Evolutionary conservation across 148 eudicot genomes (phyloP).

Genomic region (Beta vulgaris): DNA sequence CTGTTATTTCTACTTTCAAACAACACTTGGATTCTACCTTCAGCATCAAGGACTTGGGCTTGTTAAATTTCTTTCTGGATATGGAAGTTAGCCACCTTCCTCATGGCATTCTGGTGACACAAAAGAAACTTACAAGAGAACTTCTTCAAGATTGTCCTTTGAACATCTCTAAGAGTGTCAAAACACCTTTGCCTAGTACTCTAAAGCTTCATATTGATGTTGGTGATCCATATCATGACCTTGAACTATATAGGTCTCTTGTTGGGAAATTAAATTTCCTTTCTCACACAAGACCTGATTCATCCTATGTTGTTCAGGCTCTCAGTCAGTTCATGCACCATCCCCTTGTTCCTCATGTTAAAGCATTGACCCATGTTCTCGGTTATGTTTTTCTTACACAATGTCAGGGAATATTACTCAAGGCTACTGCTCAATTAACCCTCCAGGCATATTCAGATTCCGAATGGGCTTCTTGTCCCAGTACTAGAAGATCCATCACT

Average conservation of each 20-base stretch:
- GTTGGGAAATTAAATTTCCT: conserved; percentile 14
- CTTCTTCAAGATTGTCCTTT: neutral
- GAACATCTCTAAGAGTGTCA: neutral
- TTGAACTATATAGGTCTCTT: neutral
- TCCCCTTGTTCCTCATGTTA: neutral
- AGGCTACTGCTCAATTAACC: neutral
- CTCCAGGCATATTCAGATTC: neutral
- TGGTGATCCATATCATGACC: neutral
- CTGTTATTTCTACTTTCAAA: neutral
- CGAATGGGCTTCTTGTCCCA: conserved; percentile 2
- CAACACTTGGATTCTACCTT: neutral
- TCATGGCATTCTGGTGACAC: neutral
- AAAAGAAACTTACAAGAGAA: neutral
- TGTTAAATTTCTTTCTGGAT: neutral
- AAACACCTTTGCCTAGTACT: neutral
- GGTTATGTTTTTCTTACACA: neutral
- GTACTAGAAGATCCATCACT: neutral
- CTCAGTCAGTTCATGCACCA: conserved; percentile 8
- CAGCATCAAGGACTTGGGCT: conserved; percentile 10
- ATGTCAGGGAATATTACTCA: neutral
- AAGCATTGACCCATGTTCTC: neutral
- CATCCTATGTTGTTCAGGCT: neutral
- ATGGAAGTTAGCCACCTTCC: neutral
- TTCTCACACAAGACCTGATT: neutral
- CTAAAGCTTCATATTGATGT: neutral